phyloP scores from a whole-genome alignment of 192 early-diverging fungal genomes.

The Mortierella antarctica region DNA sequence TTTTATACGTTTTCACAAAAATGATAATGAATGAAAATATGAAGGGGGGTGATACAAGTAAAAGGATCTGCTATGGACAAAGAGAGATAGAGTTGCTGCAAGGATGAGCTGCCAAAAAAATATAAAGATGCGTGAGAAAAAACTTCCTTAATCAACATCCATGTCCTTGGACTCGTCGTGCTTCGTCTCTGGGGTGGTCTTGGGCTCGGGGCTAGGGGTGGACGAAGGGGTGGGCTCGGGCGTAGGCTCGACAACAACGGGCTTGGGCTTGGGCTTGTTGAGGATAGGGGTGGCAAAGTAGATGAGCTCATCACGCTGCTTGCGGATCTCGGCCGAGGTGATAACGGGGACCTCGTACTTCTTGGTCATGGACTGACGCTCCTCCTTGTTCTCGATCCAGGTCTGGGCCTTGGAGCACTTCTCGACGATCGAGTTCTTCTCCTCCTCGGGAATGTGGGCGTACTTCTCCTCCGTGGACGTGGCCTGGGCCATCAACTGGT shows the following conservation, averaged over 20 bases:
- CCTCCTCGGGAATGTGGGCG: constrained; percentile 86
- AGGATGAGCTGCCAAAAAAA: neutral
- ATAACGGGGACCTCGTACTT: constrained; percentile 84
- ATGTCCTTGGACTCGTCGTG: constrained; percentile 41
- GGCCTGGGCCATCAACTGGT: constrained; percentile 77
- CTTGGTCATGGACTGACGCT: constrained; percentile 76
- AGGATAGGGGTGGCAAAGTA: constrained; percentile 85
- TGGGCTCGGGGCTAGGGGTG: constrained; percentile 5
- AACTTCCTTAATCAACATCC: constrained; percentile 28
- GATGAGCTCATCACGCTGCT: constrained; percentile 76
- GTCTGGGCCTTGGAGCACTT: constrained; percentile 78
- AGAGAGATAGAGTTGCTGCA: no score
- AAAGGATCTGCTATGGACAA: no score
- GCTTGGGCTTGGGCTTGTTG: constrained; percentile 91
- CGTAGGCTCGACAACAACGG: constrained; percentile 49
- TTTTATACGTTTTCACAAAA: no score
- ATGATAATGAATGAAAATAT: no score
- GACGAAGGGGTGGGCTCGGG: constrained; percentile 5
- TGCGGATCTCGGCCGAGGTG: constrained; percentile 75
- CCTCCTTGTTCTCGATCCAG: constrained; percentile 89
- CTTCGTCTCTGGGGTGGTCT: constrained; percentile 33
- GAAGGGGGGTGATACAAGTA: no score
- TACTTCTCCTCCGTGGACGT: constrained; percentile 86
- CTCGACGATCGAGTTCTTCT: constrained; percentile 87
- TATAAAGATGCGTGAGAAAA: neutral